A percentile compares a stretch with the other conserved stretches of the same genome.
Conservation (phyloP, 1,139 yeast genomes). For the Geotrichum reessii region DNA sequence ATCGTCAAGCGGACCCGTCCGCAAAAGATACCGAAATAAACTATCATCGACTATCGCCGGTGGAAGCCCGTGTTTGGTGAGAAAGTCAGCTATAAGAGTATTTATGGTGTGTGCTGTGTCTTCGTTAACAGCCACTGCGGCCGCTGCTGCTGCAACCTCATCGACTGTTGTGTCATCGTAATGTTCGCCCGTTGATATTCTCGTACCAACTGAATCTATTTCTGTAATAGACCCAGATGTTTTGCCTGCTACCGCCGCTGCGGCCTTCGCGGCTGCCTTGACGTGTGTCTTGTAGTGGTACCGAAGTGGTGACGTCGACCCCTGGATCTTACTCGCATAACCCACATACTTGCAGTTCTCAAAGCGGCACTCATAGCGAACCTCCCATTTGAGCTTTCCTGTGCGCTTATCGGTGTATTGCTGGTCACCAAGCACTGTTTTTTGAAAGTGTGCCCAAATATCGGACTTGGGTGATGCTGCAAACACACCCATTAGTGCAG, state of each 20-base stretch:
- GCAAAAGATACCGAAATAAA: not conserved
- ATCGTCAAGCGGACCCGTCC: not conserved
- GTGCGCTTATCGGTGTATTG: conserved; percentile 4
- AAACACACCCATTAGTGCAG: not conserved
- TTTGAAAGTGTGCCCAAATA: conserved; percentile 1
- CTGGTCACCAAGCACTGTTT: not conserved
- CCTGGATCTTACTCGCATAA: conserved; percentile 4
- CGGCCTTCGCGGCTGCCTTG: not conserved
- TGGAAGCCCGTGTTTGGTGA: not conserved
- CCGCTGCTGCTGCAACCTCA: not conserved
- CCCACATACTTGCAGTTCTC: not conserved
- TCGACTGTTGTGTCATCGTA: not conserved
- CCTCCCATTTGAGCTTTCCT: not conserved
- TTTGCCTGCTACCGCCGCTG: not conserved
- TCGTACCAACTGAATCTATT: not conserved
- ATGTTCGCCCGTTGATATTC: not conserved
- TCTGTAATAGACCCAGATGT: no score
- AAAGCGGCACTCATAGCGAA: conserved; percentile 1
- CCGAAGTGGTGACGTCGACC: conserved; percentile 7
- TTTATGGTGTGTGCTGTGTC: not conserved
- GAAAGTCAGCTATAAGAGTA: not conserved
- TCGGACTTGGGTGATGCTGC: conserved; percentile 1
- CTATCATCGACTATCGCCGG: conserved; percentile 6
- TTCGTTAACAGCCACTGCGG: not conserved
- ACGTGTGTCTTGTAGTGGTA: conserved; percentile 4